A percentile compares a stretch with the other conserved stretches of the same genome.
These are phyloP conservation scores for Cutaneotrichosporon arboriforme DNA, from an alignment of 1,284 basidiomycete species.

Conservation along the genomic window DNA sequence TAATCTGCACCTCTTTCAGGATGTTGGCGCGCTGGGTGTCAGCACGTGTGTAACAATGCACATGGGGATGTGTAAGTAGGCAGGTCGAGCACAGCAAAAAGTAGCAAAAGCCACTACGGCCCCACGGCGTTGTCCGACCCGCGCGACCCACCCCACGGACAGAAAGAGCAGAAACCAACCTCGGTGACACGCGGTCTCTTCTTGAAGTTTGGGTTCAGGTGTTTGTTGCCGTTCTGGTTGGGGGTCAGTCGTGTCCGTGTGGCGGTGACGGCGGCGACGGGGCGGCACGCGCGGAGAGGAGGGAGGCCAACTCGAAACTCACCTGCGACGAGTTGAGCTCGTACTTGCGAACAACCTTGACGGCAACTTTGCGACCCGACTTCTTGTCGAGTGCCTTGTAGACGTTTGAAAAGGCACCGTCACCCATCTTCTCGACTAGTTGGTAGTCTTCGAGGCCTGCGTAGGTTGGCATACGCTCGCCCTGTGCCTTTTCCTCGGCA, in stretches of 20 bases:
- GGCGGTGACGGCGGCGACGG: neutral
- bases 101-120: neutral
- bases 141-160: neutral
- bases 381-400: slow-evolving; percentile 83
- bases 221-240: slow-evolving; percentile 77
- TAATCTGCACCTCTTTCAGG: slow-evolving; percentile 99
- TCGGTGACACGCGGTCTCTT: slow-evolving; percentile 89
- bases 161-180: slow-evolving; percentile 54
- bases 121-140: neutral
- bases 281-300: slow-evolving; percentile 7
- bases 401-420: slow-evolving; percentile 97
- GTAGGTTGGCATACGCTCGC: slow-evolving; percentile 72
- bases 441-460: slow-evolving; percentile 77
- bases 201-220: slow-evolving; percentile 87
- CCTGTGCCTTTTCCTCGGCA: slow-evolving; percentile 67
- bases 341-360: slow-evolving; percentile 96
- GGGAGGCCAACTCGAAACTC: slow-evolving; percentile 49
- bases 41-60: neutral
- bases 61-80: slow-evolving; percentile 17
- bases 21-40: slow-evolving; percentile 83
- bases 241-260: slow-evolving; percentile 10
- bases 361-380: slow-evolving; percentile 78
- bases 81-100: slow-evolving; percentile 4
- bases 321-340: slow-evolving; percentile 95
- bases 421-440: slow-evolving; percentile 89